phyloP scores from a whole-genome alignment of 1,139 yeast species.

The Candida sp. region DNA sequence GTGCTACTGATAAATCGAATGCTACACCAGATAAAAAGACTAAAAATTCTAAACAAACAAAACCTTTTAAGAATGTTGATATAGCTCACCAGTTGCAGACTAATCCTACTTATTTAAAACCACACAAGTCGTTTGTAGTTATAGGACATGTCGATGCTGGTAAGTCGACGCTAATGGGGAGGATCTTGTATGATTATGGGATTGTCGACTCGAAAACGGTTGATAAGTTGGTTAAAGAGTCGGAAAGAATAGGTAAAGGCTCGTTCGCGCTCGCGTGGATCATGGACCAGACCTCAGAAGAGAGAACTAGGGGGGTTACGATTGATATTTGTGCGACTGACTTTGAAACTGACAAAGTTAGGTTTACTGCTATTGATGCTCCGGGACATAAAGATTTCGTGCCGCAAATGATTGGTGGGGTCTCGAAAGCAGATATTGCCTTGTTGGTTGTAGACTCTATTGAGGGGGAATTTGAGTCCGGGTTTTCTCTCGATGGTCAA shows the following conservation, averaged over 20 bases:
- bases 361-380: slow-evolving; percentile 91
- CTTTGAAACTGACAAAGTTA: slow-evolving; percentile 63
- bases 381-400: slow-evolving; percentile 62
- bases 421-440: slow-evolving; percentile 63
- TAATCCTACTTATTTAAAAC: slow-evolving; percentile 42
- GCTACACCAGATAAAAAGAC: slow-evolving; percentile 6
- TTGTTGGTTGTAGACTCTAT: slow-evolving; percentile 75
- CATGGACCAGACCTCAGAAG: slow-evolving; percentile 93
- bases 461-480: slow-evolving; percentile 85
- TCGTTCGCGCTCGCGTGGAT: slow-evolving; percentile 98
- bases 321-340: slow-evolving; percentile 86
- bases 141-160: slow-evolving; percentile 99
- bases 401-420: slow-evolving; percentile 54
- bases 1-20: background rate
- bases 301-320: slow-evolving; percentile 87
- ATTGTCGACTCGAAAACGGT: slow-evolving; percentile 77
- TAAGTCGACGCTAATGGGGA: slow-evolving; percentile 91
- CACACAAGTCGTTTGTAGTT: slow-evolving; percentile 76
- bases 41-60: slow-evolving; percentile 25
- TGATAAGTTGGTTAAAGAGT: slow-evolving; percentile 74
- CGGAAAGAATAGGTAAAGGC: slow-evolving; percentile 80
- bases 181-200: slow-evolving; percentile 77
- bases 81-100: slow-evolving; percentile 33
- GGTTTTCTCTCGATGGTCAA: slow-evolving; percentile 85
- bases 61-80: slow-evolving; percentile 40